Conservation (phyloP, 495 filamentous ascomycete genomes). For the Halenospora varia region DNA sequence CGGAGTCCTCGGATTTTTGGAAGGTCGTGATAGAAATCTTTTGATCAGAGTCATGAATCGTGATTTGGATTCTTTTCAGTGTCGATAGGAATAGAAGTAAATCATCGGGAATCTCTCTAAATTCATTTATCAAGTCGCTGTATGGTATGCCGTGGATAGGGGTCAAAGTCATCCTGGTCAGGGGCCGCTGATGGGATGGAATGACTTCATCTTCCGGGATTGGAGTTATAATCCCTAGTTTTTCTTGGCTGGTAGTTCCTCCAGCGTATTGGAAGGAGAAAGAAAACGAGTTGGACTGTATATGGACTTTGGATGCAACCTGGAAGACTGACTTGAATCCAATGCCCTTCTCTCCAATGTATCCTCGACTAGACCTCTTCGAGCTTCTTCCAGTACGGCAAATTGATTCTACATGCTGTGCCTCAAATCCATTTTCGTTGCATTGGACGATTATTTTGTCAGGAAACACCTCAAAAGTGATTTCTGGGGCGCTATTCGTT, state of each 20-base stretch:
- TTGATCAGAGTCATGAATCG: neutral
- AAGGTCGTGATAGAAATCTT: neutral
- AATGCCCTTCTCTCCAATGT: conserved; percentile 44
- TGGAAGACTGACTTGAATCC: conserved; percentile 48
- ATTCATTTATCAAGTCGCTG: neutral
- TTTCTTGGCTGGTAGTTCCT: conserved; percentile 1
- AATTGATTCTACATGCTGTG: conserved; percentile 32
- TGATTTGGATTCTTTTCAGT: conserved; percentile 1
- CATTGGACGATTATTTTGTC: conserved; percentile 35
- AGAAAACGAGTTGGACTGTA: conserved; percentile 34
- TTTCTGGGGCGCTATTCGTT: conserved; percentile 20
- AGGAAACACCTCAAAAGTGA: conserved; percentile 31
- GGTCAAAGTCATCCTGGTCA: conserved; percentile 6
- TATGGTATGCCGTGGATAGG: neutral
- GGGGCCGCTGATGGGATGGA: conserved; percentile 13
- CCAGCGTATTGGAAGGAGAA: conserved; percentile 23
- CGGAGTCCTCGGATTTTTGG: neutral
- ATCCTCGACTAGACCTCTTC: conserved; percentile 28
- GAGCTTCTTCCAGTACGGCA: conserved; percentile 35
- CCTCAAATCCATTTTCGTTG: conserved; percentile 43
- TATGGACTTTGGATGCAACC: conserved; percentile 34
- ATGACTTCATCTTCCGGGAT: neutral
- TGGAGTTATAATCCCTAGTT: conserved; percentile 11
- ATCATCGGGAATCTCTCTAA: neutral
- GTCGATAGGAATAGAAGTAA: conserved; percentile 11